A percentile compares a stretch with the other conserved stretches of the same genome.
Conservation (phyloP, 108 stramenopile species). For the Poteriospumella lacustris region DNA sequence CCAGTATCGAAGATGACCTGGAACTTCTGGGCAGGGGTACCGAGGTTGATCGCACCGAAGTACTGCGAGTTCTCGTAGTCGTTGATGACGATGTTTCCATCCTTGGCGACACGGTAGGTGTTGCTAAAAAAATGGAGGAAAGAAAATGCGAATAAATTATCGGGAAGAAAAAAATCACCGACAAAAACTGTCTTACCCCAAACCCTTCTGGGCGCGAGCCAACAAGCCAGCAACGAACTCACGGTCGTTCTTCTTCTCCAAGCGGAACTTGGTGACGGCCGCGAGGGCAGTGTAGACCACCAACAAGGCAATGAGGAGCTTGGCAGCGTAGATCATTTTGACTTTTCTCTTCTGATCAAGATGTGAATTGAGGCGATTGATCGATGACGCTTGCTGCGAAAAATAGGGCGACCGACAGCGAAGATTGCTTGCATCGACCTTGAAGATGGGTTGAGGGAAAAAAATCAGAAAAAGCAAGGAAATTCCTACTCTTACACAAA, state of each 20-base stretch:
- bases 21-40: constrained; percentile 77
- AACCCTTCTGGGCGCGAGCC: neutral
- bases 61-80: constrained; percentile 51
- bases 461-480: too few relatives aligned
- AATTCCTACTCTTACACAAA: too few relatives aligned
- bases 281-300: neutral
- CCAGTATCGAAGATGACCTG: constrained; percentile 94
- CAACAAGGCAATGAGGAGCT: neutral
- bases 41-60: constrained; percentile 52
- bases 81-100: constrained; percentile 35
- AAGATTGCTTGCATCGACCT: too few relatives aligned
- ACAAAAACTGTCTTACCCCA: neutral
- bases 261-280: neutral
- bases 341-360: neutral
- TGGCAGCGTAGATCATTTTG: neutral
- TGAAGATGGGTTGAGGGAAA: too few relatives aligned
- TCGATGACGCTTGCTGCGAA: too few relatives aligned
- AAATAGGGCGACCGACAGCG: too few relatives aligned
- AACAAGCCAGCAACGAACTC: neutral
- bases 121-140: neutral
- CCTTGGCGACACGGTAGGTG: neutral
- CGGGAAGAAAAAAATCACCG: neutral
- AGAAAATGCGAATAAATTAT: neutral
- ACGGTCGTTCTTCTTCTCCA: neutral
- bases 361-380: too few relatives aligned